phyloP scores from a whole-genome alignment of 179 eudicot species.

The Silene vulgaris region DNA sequence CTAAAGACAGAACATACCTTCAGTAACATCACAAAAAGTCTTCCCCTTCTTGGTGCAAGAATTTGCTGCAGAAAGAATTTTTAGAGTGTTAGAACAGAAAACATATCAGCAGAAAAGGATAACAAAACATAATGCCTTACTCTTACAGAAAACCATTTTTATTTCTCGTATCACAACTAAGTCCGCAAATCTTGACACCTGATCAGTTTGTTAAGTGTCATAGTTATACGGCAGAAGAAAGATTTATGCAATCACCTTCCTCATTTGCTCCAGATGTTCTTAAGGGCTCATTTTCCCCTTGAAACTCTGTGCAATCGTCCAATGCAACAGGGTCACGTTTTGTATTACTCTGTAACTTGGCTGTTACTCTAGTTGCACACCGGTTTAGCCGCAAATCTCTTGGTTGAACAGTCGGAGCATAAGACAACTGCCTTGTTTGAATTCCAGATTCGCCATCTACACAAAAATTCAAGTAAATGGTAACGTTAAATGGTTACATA shows the following conservation, averaged over 20 bases:
- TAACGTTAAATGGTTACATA: neutral
- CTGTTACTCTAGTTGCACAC: constrained; percentile 31
- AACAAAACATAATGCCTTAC: neutral
- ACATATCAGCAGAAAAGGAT: constrained; percentile 4
- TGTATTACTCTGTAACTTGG: constrained; percentile 34
- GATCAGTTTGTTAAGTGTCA: neutral
- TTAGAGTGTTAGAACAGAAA: neutral
- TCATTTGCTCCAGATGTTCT: constrained; percentile 31
- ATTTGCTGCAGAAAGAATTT: constrained; percentile 27
- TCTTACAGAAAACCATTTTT: neutral
- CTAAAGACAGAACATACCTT: constrained; percentile 30
- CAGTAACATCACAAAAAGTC: constrained; percentile 19
- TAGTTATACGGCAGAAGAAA: neutral
- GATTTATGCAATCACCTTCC: constrained; percentile 41
- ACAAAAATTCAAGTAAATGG: constrained; percentile 14
- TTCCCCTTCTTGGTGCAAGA: constrained; percentile 31
- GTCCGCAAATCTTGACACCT: neutral
- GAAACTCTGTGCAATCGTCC: constrained; percentile 38
- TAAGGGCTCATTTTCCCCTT: constrained; percentile 57
- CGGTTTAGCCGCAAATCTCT: constrained; percentile 33
- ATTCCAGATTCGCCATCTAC: constrained; percentile 82
- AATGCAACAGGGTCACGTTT: constrained; percentile 22
- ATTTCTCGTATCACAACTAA: neutral
- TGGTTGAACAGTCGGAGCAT: constrained; percentile 30
- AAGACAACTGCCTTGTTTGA: constrained; percentile 45